A percentile compares a stretch with the other conserved stretches of the same genome.
These are phyloP conservation scores for Polytrichum commune DNA, from an alignment of 225 moss, liverwort and hornwort species.

Conservation along the genomic window DNA sequence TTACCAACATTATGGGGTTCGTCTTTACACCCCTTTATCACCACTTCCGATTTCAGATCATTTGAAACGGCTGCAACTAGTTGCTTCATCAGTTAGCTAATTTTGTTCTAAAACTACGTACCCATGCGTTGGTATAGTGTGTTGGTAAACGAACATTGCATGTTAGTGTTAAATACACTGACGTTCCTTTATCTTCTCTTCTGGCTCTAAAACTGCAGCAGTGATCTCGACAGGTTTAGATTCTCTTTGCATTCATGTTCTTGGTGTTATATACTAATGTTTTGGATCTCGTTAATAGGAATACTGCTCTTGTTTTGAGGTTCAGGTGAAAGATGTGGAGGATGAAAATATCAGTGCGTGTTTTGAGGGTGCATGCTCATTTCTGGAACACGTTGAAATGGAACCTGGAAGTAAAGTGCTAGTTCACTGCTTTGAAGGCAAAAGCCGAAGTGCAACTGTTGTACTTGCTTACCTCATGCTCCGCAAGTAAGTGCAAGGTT, in stretches of 20 bases:
- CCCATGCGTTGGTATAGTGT: too few species aligned
- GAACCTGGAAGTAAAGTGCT: conserved; percentile 44
- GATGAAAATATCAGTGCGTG: conserved; percentile 73
- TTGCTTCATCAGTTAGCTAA: not conserved
- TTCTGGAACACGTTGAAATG: conserved; percentile 60
- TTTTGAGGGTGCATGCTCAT: conserved; percentile 70
- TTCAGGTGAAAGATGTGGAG: conserved; percentile 81
- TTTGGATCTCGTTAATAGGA: not conserved
- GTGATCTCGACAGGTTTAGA: too few species aligned
- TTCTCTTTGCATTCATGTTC: not conserved
- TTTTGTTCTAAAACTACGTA: too few species aligned
- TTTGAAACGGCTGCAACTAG: not conserved
- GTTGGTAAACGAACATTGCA: too few species aligned
- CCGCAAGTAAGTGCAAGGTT: conserved; percentile 50
- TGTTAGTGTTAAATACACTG: too few species aligned
- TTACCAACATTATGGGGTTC: conserved; percentile 74
- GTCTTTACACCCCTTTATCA: not conserved
- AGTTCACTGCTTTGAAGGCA: conserved; percentile 97
- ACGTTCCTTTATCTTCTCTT: too few species aligned
- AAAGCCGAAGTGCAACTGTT: conserved; percentile 89
- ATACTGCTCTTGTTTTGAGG: not conserved
- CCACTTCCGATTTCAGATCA: too few species aligned
- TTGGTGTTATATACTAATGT: not conserved
- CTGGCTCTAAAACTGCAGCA: too few species aligned
- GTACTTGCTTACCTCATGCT: conserved; percentile 89